phyloP scores from a whole-genome alignment of 116 monocot species.

The Cymodocea nodosa region DNA sequence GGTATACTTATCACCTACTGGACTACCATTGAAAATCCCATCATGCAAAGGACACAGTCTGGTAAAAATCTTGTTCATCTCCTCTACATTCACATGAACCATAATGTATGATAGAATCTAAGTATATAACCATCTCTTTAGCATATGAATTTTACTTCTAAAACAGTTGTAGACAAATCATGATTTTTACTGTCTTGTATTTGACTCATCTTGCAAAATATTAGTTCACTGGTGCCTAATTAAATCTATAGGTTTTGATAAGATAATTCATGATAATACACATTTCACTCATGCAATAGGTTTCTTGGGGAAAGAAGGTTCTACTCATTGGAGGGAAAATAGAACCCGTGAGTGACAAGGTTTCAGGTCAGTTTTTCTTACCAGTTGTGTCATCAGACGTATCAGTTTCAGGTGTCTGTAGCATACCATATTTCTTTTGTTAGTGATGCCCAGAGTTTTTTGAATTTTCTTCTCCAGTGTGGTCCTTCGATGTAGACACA shows the following conservation, averaged over 20 bases:
- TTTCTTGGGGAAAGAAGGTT: constrained; percentile 75
- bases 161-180: too few relatives aligned
- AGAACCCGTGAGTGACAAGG: constrained; percentile 54
- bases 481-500: constrained; percentile 75
- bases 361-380: constrained; percentile 43
- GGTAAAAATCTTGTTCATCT: constrained; percentile 26
- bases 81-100: neutral
- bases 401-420: neutral
- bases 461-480: constrained; percentile 38
- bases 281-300: constrained; percentile 23
- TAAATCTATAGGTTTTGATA: too few relatives aligned
- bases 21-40: constrained; percentile 56
- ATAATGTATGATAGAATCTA: neutral
- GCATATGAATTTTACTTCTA: too few relatives aligned
- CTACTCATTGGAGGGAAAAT: constrained; percentile 90
- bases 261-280: neutral
- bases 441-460: neutral
- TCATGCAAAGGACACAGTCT: constrained; percentile 87
- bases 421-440: neutral
- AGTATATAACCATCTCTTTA: neutral
- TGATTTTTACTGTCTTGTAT: too few relatives aligned
- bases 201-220: too few relatives aligned
- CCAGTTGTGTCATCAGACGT: neutral
- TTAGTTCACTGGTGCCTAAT: too few relatives aligned
- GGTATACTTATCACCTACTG: constrained; percentile 49